phyloP scores from a whole-genome alignment of 2,329 filamentous ascomycete genomes.

The Fusarium zealandicum region DNA sequence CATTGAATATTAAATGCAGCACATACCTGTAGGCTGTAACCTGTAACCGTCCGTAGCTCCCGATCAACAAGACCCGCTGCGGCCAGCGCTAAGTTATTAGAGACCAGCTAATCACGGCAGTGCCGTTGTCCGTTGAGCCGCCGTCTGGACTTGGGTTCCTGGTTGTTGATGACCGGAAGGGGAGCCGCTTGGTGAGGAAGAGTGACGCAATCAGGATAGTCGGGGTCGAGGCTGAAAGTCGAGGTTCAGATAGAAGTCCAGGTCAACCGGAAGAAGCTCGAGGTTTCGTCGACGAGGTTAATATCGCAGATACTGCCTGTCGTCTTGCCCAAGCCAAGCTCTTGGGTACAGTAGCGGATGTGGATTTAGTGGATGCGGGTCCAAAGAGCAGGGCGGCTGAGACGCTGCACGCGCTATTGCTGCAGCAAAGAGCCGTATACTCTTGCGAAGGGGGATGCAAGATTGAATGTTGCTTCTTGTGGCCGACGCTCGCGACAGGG shows the following conservation, averaged over 20 bases:
- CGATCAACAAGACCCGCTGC: conserved; percentile 39
- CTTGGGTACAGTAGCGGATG: not conserved
- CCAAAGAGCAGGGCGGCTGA: conserved; percentile 25
- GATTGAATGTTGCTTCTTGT: conserved; percentile 24
- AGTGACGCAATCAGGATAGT: conserved; percentile 26
- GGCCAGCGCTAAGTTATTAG: conserved; percentile 36
- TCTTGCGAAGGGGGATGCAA: conserved; percentile 19
- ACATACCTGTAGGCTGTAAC: conserved; percentile 32
- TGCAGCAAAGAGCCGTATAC: conserved; percentile 17
- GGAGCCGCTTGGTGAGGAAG: conserved; percentile 14
- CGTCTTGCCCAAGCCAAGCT: not conserved
- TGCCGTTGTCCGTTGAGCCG: conserved; percentile 39
- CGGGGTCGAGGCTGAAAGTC: conserved; percentile 1
- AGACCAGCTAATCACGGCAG: conserved; percentile 39
- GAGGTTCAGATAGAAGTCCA: not conserved
- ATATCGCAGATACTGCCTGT: not conserved
- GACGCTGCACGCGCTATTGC: conserved; percentile 22
- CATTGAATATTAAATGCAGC: conserved; percentile 38
- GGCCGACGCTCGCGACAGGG: conserved; percentile 24
- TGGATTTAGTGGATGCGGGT: conserved; percentile 9
- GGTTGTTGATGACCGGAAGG: conserved; percentile 16
- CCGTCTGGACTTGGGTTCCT: conserved; percentile 31
- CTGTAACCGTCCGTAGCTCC: conserved; percentile 39
- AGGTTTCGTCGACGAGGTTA: not conserved
- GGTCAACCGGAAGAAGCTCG: not conserved